Evolutionary conservation across 2,329 filamentous ascomycete genomes (phyloP).

Genomic region (Aspergillus aculeatinus): DNA sequence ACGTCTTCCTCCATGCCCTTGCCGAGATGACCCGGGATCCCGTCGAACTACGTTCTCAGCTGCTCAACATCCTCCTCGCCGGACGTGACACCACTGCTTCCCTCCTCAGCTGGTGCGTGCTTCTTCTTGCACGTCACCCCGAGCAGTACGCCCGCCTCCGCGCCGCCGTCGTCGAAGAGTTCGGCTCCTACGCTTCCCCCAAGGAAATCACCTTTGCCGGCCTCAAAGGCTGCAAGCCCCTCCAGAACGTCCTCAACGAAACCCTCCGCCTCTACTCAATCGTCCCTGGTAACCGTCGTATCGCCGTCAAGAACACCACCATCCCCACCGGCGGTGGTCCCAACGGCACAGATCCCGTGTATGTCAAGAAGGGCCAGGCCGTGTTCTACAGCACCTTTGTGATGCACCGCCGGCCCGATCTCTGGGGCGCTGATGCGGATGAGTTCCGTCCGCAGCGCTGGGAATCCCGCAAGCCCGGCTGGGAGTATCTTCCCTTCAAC

Average conservation of each 20-base stretch:
- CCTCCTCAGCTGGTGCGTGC: conserved; percentile 41
- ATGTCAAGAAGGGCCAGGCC: conserved; percentile 64
- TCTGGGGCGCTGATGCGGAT: conserved; percentile 49
- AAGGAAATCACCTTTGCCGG: conserved; percentile 40
- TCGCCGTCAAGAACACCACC: conserved; percentile 42
- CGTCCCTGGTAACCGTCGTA: conserved; percentile 48
- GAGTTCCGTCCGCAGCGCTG: conserved; percentile 68
- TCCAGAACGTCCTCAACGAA: conserved; percentile 41
- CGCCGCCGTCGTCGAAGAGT: conserved; percentile 16
- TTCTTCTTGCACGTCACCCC: conserved; percentile 24
- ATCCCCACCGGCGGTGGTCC: conserved; percentile 59
- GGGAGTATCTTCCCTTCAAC: conserved; percentile 75
- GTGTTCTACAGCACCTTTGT: conserved; percentile 67
- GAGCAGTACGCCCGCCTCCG: conserved; percentile 19
- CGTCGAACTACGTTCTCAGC: conserved; percentile 49
- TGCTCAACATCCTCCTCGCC: conserved; percentile 54
- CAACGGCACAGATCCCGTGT: conserved; percentile 59
- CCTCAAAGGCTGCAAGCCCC: conserved; percentile 43
- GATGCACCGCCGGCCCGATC: conserved; percentile 67
- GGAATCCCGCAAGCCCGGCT: conserved; percentile 63
- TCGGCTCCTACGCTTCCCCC: conserved; percentile 18
- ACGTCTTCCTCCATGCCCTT: conserved; percentile 53
- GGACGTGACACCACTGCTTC: conserved; percentile 56
- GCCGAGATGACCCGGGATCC: conserved; percentile 49
- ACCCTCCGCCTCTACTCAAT: conserved; percentile 48